Conservation (phyloP, 169 alveolate genomes). For the Cryptosporidium parvum region DNA sequence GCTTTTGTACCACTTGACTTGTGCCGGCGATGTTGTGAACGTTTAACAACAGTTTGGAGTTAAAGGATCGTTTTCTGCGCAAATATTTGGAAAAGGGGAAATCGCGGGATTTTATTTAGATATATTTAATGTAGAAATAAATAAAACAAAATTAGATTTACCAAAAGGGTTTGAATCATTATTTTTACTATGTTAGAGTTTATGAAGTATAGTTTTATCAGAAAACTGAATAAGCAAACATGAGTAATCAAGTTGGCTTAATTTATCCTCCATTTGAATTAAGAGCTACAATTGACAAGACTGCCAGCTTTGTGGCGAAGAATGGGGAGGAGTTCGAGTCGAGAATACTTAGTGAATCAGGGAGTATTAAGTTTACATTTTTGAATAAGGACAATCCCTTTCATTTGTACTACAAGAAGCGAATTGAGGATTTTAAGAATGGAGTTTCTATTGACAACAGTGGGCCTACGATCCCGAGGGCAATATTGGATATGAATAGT, state of each 20-base stretch:
- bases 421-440: slow-evolving; percentile 84
- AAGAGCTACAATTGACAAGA: slow-evolving; percentile 89
- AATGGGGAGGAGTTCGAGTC: slow-evolving; percentile 91
- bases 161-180: neutral
- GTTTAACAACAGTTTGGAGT: neutral
- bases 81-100: neutral
- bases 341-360: slow-evolving; percentile 84
- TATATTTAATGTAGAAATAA: too few relatives aligned
- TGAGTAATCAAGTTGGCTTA: slow-evolving; percentile 63
- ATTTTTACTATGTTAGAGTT: neutral
- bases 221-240: neutral
- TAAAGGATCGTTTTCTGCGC: neutral
- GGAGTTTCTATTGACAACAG: slow-evolving; percentile 80
- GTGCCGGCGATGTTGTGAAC: too few relatives aligned
- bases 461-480: slow-evolving; percentile 80
- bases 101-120: neutral
- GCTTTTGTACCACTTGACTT: neutral
- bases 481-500: slow-evolving; percentile 80
- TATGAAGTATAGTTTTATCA: too few relatives aligned
- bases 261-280: slow-evolving; percentile 90
- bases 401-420: slow-evolving; percentile 85
- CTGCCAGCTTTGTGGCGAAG: slow-evolving; percentile 92
- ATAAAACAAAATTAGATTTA: too few relatives aligned
- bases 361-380: slow-evolving; percentile 83
- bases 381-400: slow-evolving; percentile 87